These are phyloP conservation scores for Vaccinium macrocarpon DNA, from an alignment of 148 eudicot species.

Conservation along the genomic window DNA sequence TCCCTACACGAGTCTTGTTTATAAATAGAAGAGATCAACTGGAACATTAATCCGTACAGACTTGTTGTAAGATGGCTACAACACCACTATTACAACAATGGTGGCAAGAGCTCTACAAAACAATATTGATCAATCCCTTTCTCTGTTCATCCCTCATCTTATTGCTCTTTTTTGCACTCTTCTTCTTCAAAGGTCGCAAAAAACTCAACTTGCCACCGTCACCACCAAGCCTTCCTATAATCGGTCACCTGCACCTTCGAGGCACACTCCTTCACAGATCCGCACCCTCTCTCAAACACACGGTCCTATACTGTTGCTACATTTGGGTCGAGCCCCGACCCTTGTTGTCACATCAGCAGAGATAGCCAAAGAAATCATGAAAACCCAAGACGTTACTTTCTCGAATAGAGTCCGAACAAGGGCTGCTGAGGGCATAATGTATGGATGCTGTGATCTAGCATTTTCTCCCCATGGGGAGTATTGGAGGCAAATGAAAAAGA, in stretches of 20 bases:
- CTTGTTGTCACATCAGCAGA: background rate
- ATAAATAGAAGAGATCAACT: no score
- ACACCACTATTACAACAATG: background rate
- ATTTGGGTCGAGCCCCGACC: background rate
- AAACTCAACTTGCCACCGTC: background rate
- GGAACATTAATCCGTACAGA: no score
- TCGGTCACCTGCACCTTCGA: background rate
- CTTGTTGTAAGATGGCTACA: background rate
- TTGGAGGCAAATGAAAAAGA: background rate
- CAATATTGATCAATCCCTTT: background rate
- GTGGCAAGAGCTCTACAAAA: background rate
- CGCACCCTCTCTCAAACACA: background rate
- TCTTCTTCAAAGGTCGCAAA: background rate
- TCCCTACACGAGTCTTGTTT: no score
- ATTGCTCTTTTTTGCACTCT: background rate
- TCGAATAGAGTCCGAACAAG: background rate
- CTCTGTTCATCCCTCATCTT: background rate
- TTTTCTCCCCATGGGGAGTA: background rate
- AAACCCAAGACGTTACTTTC: background rate
- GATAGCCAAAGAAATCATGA: background rate
- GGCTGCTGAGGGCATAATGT: background rate
- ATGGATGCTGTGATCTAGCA: background rate
- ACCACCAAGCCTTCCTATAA: constrained; percentile 11
- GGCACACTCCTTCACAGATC: background rate
- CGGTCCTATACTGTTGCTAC: background rate